These are phyloP conservation scores for Clonostachys chloroleuca DNA, from an alignment of 2,329 filamentous ascomycete species.

Conservation along the genomic window DNA sequence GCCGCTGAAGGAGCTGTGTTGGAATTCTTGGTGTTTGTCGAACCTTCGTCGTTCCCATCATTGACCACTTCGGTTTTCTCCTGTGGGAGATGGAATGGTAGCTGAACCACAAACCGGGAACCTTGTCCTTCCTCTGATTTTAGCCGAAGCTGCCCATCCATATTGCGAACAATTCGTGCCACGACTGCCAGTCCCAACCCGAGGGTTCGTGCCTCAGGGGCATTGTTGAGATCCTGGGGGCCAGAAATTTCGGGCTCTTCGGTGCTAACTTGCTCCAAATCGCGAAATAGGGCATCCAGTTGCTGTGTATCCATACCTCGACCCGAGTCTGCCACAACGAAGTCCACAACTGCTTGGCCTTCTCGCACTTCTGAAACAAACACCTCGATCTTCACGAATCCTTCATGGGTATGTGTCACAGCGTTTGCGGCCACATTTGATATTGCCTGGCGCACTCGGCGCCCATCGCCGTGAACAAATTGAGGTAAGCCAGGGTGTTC, in stretches of 20 bases:
- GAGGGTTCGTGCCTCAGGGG: constrained; percentile 41
- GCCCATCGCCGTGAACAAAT: constrained; percentile 72
- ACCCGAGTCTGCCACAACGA: constrained; percentile 73
- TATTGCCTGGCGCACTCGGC: constrained; percentile 76
- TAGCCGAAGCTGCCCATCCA: constrained; percentile 81
- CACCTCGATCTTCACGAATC: constrained; percentile 66
- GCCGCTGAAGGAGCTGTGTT: constrained; percentile 9
- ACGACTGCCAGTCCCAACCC: constrained; percentile 85
- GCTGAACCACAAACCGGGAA: constrained; percentile 74
- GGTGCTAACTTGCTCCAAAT: constrained; percentile 53
- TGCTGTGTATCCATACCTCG: constrained; percentile 62
- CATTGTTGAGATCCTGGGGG: constrained; percentile 14
- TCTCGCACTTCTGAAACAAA: constrained; percentile 50
- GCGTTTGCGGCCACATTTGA: constrained; percentile 84
- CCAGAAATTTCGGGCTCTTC: constrained; percentile 24
- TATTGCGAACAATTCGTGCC: constrained; percentile 81
- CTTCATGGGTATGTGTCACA: constrained; percentile 68
- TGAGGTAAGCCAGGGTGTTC: constrained; percentile 65
- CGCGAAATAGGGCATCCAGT: constrained; percentile 52
- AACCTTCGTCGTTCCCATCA: constrained; percentile 1
- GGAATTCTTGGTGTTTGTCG: constrained; percentile 2
- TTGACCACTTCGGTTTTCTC: constrained; percentile 20
- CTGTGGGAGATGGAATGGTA: constrained; percentile 65
- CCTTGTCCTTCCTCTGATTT: constrained; percentile 82
- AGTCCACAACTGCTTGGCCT: constrained; percentile 62